These are phyloP conservation scores for Quercus dentata DNA, from an alignment of 306 rosid species.

Conservation along the genomic window DNA sequence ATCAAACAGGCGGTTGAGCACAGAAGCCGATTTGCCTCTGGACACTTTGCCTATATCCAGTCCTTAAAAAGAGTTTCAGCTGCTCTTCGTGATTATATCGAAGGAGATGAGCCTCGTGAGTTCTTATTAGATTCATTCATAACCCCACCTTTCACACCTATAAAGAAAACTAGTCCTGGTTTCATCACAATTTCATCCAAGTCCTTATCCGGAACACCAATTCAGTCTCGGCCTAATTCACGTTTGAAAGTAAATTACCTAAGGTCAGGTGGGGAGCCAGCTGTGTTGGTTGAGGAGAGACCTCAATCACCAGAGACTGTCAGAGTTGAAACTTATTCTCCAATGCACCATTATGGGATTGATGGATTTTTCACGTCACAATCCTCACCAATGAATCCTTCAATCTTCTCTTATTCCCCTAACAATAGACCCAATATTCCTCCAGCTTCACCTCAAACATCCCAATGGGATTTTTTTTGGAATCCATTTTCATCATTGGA, in stretches of 20 bases:
- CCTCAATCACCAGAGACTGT: conserved; percentile 65
- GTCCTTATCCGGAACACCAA: conserved; percentile 31
- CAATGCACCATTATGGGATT: conserved; percentile 48
- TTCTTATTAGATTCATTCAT: conserved; percentile 59
- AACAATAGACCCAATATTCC: conserved; percentile 49
- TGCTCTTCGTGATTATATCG: conserved; percentile 75
- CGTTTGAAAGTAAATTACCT: conserved; percentile 60
- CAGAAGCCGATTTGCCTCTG: conserved; percentile 62
- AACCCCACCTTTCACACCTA: conserved; percentile 56
- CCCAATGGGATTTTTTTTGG: conserved; percentile 96
- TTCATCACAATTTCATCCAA: conserved; percentile 66
- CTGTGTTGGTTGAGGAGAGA: conserved; percentile 80
- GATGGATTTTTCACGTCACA: conserved; percentile 67
- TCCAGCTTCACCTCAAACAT: conserved; percentile 68
- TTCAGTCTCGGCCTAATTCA: conserved; percentile 46
- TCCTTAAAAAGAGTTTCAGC: conserved; percentile 73
- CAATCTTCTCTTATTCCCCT: conserved; percentile 65
- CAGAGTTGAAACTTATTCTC: conserved; percentile 64
- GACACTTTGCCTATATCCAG: conserved; percentile 70
- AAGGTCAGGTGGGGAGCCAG: conserved; percentile 67
- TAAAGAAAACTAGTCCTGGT: conserved; percentile 52
- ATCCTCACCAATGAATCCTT: conserved; percentile 55
- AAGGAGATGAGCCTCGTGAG: conserved; percentile 55
- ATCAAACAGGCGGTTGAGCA: conserved; percentile 86
- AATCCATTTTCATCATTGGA: conserved; percentile 85